Evolutionary conservation across 2,329 filamentous ascomycete genomes (phyloP).

Genomic region (Claviceps sorghi): DNA sequence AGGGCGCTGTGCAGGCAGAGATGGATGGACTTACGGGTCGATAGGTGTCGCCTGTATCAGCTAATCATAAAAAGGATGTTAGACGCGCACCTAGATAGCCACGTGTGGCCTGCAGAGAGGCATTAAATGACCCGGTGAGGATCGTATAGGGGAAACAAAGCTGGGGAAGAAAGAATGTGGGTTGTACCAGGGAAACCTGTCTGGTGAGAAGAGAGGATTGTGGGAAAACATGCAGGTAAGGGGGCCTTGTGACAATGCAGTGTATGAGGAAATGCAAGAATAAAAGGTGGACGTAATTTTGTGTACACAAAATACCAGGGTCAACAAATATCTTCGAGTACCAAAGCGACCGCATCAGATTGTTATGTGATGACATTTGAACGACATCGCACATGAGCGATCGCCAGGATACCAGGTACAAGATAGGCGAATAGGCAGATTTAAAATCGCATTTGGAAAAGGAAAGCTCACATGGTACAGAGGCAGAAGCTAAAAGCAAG

Average conservation of each 20-base stretch:
- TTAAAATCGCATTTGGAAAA: not conserved
- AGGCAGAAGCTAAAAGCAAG: not conserved
- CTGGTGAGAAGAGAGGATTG: not conserved
- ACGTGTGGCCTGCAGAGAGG: not conserved
- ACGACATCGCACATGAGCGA: not conserved
- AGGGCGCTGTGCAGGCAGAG: not conserved
- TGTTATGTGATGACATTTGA: not conserved
- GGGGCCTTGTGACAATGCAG: constrained; percentile 6
- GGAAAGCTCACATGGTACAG: not conserved
- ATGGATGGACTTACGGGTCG: constrained; percentile 36
- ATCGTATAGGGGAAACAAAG: constrained; percentile 4
- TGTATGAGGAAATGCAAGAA: constrained; percentile 4
- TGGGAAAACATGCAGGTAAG: constrained; percentile 5
- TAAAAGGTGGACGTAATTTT: not conserved
- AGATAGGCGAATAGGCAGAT: not conserved
- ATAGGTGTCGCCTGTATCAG: constrained; percentile 46
- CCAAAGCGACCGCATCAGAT: not conserved
- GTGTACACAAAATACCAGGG: not conserved
- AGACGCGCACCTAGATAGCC: constrained; percentile 19
- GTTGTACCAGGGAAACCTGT: constrained; percentile 10
- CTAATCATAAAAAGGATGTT: constrained; percentile 27
- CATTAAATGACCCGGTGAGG: constrained; percentile 1
- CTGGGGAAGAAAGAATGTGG: constrained; percentile 11
- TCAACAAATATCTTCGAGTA: not conserved
- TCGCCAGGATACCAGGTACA: not conserved